A percentile compares a stretch with the other conserved stretches of the same genome.
These are phyloP conservation scores for Chernovozyma sophiae-reginae DNA, from an alignment of 1,139 yeast species.

Conservation along the genomic window DNA sequence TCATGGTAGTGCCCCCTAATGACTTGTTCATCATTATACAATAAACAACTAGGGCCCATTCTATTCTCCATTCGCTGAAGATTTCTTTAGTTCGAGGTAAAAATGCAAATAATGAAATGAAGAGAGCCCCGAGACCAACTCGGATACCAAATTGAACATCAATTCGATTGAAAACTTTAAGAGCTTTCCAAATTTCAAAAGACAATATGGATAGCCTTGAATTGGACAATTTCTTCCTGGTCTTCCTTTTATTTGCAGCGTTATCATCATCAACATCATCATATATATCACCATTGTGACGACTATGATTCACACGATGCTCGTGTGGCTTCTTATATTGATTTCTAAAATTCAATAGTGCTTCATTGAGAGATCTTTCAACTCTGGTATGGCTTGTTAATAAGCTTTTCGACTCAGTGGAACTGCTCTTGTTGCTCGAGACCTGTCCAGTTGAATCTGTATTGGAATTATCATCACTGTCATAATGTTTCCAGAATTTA, in stretches of 20 bases:
- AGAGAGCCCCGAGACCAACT: conserved; percentile 74
- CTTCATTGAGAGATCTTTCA: conserved; percentile 24
- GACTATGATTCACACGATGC: background rate
- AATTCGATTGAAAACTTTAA: conserved; percentile 43
- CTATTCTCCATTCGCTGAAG: conserved; percentile 70
- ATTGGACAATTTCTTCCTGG: background rate
- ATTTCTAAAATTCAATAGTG: conserved; percentile 30
- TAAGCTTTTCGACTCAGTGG: background rate
- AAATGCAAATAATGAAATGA: conserved; percentile 66
- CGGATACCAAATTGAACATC: conserved; percentile 78
- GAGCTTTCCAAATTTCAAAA: conserved; percentile 27
- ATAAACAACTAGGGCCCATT: conserved; percentile 80
- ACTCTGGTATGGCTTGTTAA: background rate
- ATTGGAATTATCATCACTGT: background rate
- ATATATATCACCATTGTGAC: background rate
- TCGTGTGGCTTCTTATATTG: conserved; percentile 18
- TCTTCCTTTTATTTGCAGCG: too few species aligned
- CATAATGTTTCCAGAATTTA: background rate
- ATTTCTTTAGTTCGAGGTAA: conserved; percentile 48
- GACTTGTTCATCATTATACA: conserved; percentile 84
- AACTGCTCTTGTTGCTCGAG: background rate
- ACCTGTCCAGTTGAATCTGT: background rate
- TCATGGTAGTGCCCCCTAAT: conserved; percentile 81
- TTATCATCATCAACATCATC: too few species aligned
- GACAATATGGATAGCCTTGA: conserved; percentile 7